These are phyloP conservation scores for Calophaca sinica DNA, from an alignment of 306 rosid species.

Conservation along the genomic window DNA sequence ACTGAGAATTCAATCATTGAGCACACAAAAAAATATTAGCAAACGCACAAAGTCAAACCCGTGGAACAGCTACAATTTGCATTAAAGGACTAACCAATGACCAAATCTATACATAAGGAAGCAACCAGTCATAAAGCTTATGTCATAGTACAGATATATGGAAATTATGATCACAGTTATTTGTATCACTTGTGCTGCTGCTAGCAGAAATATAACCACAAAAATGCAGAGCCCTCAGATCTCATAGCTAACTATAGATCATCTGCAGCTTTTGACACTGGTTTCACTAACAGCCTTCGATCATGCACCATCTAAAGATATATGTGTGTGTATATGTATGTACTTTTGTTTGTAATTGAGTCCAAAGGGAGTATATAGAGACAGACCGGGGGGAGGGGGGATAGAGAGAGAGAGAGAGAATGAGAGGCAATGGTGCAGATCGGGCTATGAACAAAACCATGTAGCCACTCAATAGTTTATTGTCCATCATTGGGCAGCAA, in stretches of 20 bases:
- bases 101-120: neutral
- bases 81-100: neutral
- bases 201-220: neutral
- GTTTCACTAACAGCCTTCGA: constrained; percentile 30
- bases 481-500: constrained; percentile 50
- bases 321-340: neutral
- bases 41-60: neutral
- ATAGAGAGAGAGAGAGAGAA: neutral
- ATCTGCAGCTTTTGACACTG: constrained; percentile 16
- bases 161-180: neutral
- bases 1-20: too few species aligned
- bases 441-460: constrained; percentile 26
- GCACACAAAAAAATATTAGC: neutral
- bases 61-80: neutral
- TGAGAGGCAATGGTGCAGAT: constrained; percentile 1
- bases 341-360: neutral
- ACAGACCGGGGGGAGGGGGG: neutral
- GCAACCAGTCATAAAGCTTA: neutral
- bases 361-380: neutral
- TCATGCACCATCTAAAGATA: constrained; percentile 27
- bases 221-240: constrained; percentile 43
- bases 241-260: constrained; percentile 38
- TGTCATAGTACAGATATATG: neutral
- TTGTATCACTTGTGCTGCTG: neutral
- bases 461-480: constrained; percentile 30